phyloP scores from a whole-genome alignment of 345 rosid species.

The Moringa oleifera region DNA sequence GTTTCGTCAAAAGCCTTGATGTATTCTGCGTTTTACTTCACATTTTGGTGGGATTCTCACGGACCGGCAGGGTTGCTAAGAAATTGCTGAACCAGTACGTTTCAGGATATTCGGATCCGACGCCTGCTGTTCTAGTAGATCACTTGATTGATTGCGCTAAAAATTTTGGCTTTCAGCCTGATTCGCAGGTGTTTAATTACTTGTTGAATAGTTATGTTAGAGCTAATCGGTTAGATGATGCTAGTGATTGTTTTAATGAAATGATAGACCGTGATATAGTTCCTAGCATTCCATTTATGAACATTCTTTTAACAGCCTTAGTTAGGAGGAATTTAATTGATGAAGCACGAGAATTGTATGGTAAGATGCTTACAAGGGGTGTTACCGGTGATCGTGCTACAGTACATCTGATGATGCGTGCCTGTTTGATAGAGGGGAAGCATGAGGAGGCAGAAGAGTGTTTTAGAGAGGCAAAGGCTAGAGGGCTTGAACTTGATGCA shows the following conservation, averaged over 20 bases:
- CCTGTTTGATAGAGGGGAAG: constrained; percentile 46
- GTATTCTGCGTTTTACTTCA: constrained; percentile 53
- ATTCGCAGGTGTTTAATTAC: constrained; percentile 44
- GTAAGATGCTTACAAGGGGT: constrained; percentile 42
- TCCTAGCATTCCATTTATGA: constrained; percentile 30
- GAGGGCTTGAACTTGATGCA: constrained; percentile 48
- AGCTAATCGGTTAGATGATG: constrained; percentile 32
- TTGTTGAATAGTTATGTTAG: constrained; percentile 52
- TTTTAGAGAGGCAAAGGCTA: constrained; percentile 37
- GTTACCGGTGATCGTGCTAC: constrained; percentile 42
- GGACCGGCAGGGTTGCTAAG: constrained; percentile 28
- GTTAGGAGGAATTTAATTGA: constrained; percentile 35
- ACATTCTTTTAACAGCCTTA: constrained; percentile 37
- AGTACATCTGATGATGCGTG: constrained; percentile 38
- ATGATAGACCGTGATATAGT: constrained; percentile 39
- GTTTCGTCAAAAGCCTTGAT: constrained; percentile 31
- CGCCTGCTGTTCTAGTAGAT: constrained; percentile 32
- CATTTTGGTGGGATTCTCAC: constrained; percentile 32
- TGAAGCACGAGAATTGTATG: constrained; percentile 40
- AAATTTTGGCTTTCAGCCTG: constrained; percentile 35
- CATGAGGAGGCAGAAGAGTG: constrained; percentile 40
- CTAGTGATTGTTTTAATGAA: constrained; percentile 34
- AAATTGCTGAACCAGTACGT: constrained; percentile 34
- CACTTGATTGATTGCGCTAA: constrained; percentile 34
- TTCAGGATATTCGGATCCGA: constrained; percentile 31